phyloP scores from a whole-genome alignment of 352 stramenopile genomes.

The Plasmopara muralis region DNA sequence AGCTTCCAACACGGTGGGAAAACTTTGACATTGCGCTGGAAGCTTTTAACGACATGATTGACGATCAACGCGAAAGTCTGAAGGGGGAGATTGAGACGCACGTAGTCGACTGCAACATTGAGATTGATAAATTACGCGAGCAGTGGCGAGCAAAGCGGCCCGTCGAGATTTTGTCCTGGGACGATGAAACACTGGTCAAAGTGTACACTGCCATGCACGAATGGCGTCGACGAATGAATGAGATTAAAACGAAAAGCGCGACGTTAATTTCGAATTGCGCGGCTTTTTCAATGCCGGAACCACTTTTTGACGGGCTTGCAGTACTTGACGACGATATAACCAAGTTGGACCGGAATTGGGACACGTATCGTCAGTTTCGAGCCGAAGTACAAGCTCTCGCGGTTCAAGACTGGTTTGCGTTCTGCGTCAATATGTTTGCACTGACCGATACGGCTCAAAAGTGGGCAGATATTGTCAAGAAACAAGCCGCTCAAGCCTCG shows the following conservation, averaged over 20 bases:
- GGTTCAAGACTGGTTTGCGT: constrained; percentile 90
- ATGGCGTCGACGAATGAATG: constrained; percentile 77
- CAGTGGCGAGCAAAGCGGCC: constrained; percentile 86
- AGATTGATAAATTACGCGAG: constrained; percentile 88
- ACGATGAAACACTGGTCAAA: constrained; percentile 54
- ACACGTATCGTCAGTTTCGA: constrained; percentile 82
- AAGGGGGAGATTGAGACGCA: constrained; percentile 87
- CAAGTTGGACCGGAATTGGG: constrained; percentile 72
- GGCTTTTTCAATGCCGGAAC: constrained; percentile 82
- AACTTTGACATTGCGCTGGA: constrained; percentile 92
- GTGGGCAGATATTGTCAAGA: constrained; percentile 87
- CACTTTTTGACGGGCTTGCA: constrained; percentile 77
- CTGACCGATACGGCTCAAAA: constrained; percentile 88
- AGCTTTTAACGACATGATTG: constrained; percentile 94
- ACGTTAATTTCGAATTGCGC: constrained; percentile 77
- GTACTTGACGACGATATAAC: constrained; percentile 71
- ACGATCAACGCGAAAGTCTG: constrained; percentile 89
- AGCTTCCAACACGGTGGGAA: constrained; percentile 86
- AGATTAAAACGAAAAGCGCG: constrained; percentile 47
- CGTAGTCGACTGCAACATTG: constrained; percentile 82
- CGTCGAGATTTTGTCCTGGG: constrained; percentile 74
- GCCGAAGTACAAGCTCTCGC: constrained; percentile 66
- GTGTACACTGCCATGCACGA: constrained; percentile 83
- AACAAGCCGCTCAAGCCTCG: constrained; percentile 25
- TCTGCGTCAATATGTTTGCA: constrained; percentile 90